Conservation (phyloP, 2,329 filamentous ascomycete genomes). For the Pseudopyrenochaeta lycopersici region DNA sequence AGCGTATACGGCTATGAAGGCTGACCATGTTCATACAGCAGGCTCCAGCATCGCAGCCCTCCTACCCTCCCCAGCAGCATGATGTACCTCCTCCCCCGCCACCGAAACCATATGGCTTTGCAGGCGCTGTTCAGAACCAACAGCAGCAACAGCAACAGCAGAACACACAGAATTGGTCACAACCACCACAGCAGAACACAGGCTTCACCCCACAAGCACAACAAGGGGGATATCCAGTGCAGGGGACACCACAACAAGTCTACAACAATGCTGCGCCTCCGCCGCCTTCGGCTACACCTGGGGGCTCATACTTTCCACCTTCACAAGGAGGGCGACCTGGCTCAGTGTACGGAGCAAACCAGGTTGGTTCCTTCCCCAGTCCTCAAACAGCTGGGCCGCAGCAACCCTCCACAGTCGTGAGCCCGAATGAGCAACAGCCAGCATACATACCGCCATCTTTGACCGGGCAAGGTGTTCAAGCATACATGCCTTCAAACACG, state of each 20-base stretch:
- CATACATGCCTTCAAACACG: conserved; percentile 45
- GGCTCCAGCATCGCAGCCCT: conserved; percentile 14
- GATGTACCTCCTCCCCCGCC: conserved; percentile 48
- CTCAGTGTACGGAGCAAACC: conserved; percentile 40
- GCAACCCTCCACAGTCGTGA: conserved; percentile 32
- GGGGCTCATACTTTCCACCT: conserved; percentile 43
- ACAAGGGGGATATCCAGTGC: conserved; percentile 35
- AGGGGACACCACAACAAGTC: conserved; percentile 27
- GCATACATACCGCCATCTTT: conserved; percentile 45
- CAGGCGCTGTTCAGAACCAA: conserved; percentile 33
- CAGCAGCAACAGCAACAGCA: conserved; percentile 12
- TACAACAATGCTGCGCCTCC: conserved; percentile 40
- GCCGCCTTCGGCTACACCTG: conserved; percentile 40
- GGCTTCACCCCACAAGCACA: conserved; percentile 32
- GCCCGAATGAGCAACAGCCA: conserved; percentile 45
- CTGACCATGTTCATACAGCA: conserved; percentile 3
- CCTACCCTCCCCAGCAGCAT: conserved; percentile 34
- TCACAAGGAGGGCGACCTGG: conserved; percentile 34
- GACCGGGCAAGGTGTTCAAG: conserved; percentile 43
- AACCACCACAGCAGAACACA: conserved; percentile 30
- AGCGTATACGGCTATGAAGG: neutral
- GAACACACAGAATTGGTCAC: conserved; percentile 22
- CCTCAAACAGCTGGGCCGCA: conserved; percentile 27
- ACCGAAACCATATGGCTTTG: conserved; percentile 46
- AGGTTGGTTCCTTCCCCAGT: conserved; percentile 23